Percentiles rank a stretch among this genome's conserved stretches.
phyloP scores from a whole-genome alignment of 495 filamentous ascomycete genomes.

The Aspergillus panamensis region DNA sequence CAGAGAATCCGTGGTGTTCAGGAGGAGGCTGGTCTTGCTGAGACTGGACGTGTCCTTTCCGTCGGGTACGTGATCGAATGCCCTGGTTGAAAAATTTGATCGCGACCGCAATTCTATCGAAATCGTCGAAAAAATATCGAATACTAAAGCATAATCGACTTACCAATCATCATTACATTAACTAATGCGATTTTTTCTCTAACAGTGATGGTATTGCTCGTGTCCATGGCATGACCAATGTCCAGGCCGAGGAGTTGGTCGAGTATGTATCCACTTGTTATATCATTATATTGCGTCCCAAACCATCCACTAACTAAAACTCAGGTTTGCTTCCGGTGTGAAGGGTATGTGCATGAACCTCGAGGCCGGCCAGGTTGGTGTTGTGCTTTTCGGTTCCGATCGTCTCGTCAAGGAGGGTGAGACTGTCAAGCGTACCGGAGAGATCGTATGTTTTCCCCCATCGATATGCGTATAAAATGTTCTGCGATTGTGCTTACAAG shows the following conservation, averaged over 20 bases:
- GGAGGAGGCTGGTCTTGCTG: conserved; percentile 93
- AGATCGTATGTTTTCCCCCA: conserved; percentile 72
- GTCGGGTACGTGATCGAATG: conserved; percentile 76
- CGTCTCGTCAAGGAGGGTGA: conserved; percentile 99
- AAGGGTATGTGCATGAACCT: conserved; percentile 99
- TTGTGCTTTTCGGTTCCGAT: conserved; percentile 99
- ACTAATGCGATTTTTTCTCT: conserved; percentile 20
- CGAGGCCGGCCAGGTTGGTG: conserved; percentile 99
- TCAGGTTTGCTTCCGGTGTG: conserved; percentile 98
- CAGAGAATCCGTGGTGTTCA: conserved; percentile 96
- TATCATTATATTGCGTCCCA: conserved; percentile 17
- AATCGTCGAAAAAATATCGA: conserved; percentile 18
- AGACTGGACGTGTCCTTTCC: conserved; percentile 97
- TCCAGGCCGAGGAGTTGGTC: conserved; percentile 99
- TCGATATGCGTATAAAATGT: conserved; percentile 1
- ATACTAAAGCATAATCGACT: conserved; percentile 5
- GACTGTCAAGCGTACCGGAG: conserved; percentile 98
- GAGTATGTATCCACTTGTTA: conserved; percentile 67
- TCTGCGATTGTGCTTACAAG: conserved; percentile 23
- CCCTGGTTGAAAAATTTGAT: conserved; percentile 36
- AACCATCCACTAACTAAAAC: conserved; percentile 27
- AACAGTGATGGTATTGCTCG: conserved; percentile 99
- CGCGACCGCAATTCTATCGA: conserved; percentile 30
- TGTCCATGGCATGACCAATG: conserved; percentile 99
- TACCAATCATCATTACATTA: neutral